Conservation (phyloP, 768 basidiomycete species). For the Hygrophoropsis aurantiaca region DNA sequence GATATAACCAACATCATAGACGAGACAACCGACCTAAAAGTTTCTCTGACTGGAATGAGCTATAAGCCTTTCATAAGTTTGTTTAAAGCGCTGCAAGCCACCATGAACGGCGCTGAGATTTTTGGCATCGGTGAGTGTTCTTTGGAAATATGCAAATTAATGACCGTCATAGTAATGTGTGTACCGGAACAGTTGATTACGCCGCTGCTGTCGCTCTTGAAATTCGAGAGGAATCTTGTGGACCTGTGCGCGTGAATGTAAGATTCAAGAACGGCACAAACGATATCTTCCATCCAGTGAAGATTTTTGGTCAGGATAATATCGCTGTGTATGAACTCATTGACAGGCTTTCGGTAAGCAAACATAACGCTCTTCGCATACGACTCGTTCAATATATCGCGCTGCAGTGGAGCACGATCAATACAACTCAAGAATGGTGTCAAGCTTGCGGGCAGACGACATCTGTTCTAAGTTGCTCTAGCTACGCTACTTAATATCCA, state of each 20-base stretch:
- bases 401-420: conserved; percentile 3
- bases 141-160: not conserved
- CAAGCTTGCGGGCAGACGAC: conserved; percentile 8
- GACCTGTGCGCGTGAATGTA: conserved; percentile 69
- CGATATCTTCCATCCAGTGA: conserved; percentile 53
- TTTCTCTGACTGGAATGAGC: conserved; percentile 26
- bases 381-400: not conserved
- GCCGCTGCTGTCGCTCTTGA: conserved; percentile 69
- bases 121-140: conserved; percentile 31
- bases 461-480: conserved; percentile 1
- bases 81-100: conserved; percentile 33
- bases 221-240: conserved; percentile 63
- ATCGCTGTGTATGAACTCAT: not conserved
- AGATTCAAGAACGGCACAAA: conserved; percentile 74
- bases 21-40: conserved; percentile 19
- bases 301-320: conserved; percentile 50
- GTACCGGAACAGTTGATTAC: conserved; percentile 56
- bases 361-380: not conserved
- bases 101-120: conserved; percentile 11
- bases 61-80: conserved; percentile 38
- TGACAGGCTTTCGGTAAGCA: conserved; percentile 2
- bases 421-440: conserved; percentile 14
- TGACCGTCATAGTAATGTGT: not conserved
- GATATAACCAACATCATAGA: conserved; percentile 24
- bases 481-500: not conserved